Evolutionary conservation across 257 asterid genomes (phyloP), one percentile per base, ranked within the genome.

Genomic region (Fraxinus cuspidata): DNA sequence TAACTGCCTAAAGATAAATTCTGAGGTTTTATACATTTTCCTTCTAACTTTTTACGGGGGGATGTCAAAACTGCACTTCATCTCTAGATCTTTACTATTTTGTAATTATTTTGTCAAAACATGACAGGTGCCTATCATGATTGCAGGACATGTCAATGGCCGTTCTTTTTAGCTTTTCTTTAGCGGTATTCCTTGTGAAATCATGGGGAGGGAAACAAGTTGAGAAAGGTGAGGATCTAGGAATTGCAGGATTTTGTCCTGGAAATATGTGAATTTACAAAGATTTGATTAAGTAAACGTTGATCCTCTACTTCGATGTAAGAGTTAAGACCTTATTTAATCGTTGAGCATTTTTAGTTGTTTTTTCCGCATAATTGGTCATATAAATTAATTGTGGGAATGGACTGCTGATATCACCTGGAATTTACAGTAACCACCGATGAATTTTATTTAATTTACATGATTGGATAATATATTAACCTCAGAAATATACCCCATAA

Each of bases 191-290:
- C 23, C 58, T 88, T 12, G 42, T 73, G 37, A 81, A 87, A 73
- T 77, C 81, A 34, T 71, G 77, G 60, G 81, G 34, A 64, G 77
- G 86, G 80, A 87, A 81, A 78, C 88, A 77, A 74, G 88, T 92
- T 75, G 86, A 85, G 88, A 92, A 88, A 87, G 97, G 97, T 91
- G 74, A 84, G 86, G 73, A 78, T 67, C 72, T 74, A 44, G 10
- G 74, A 75, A 63, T 34, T 53, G 23, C 37, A 9, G 58, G 70
- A 37, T 68, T 66, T 67, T 79, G 40, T n/a, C 51, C 71, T 15
- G 40, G 47, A 28, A 63, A 70, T 53, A 38, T 80, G 56, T 77
- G 78, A 71, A 65, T 34, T 25, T 11, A 34, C 72, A 47, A 51
- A 71, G 21, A 63, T 10, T 76, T 19, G 16, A 31, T 35, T 60